Base-by-base conservation (phyloP, 2,329 filamentous ascomycete genomes). In the Ophiobolus disseminans region DNA sequence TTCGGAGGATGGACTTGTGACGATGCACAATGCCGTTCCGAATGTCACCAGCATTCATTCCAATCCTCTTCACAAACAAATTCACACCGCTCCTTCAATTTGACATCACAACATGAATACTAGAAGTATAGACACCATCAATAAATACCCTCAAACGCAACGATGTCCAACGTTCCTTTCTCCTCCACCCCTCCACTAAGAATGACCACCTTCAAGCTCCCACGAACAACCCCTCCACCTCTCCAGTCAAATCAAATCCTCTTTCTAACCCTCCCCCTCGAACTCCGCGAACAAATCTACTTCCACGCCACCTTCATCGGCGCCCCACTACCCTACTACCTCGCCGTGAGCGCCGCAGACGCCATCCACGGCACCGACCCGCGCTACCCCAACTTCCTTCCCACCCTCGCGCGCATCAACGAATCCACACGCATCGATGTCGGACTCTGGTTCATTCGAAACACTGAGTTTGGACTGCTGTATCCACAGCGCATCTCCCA, bases 361-460 rank as follows among this genome's bases (percentile, higher is more conserved):
- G 16, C 20, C 37, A 20, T 22, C 5, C 20, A 32, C 16, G 26
- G 32, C 14, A 13, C 21, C 36, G 22, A 32, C 17, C 35, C 40
- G 5, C 14, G 14, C 7, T 45, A 30, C 26, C 36, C 45, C 5
- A 35, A 32, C 13, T 54, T 45, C 30, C 47, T 55, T 13, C 31
- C 41, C 19, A 21, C 26, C 3, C 32, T 55, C 4, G 51, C 40
- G 23, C 43, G 32, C 31, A 36, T 48, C 21, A 45, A 51, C 31
- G 31, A 55, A 42, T 43, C 45, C 11, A 45, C 43, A 3, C 48
- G 51, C 9, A 19, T 48, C 32, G 48, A 51, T 8, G 48, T 48
- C 7, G 28, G 48, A 2, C 40, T 50, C 4, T 34, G 25, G 11
- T 41, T 45, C 6, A 44, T 49, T 17, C 41, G 45, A 2, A 41